Evolutionary conservation across 148 eudicot species (phyloP).

Genomic region (Nepenthes mirabilis): DNA sequence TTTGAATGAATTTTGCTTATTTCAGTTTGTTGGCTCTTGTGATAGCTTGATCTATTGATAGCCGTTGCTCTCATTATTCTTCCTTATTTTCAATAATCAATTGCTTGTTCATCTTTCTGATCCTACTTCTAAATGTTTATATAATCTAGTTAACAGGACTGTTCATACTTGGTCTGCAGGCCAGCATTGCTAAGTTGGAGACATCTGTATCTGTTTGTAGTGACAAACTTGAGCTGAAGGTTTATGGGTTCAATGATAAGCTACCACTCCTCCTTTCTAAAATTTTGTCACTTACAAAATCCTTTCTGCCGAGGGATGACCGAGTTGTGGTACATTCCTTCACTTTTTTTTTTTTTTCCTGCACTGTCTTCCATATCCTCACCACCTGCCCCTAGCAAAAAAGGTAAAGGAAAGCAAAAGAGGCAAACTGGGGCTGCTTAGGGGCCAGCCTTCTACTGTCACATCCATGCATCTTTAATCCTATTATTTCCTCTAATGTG

Average conservation of each 20-base stretch:
- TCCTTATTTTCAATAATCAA: constrained; percentile 1
- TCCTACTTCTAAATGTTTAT: not conserved
- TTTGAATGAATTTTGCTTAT: too few relatives aligned
- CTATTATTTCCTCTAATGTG: too few relatives aligned
- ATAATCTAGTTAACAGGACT: not conserved
- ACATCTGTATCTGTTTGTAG: constrained; percentile 73
- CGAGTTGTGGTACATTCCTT: constrained; percentile 63
- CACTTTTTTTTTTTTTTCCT: not conserved
- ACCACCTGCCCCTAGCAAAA: too few relatives aligned
- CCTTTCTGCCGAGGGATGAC: constrained; percentile 65
- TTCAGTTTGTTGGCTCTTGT: too few relatives aligned
- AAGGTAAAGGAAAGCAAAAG: too few relatives aligned
- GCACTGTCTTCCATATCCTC: not conserved
- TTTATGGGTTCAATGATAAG: constrained; percentile 90
- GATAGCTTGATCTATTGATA: too few relatives aligned
- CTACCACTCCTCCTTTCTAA: constrained; percentile 72
- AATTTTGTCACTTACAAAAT: constrained; percentile 52
- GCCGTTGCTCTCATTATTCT: too few relatives aligned
- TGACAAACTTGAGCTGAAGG: constrained; percentile 84
- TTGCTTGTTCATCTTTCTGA: not conserved
- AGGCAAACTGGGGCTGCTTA: not conserved
- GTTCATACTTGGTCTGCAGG: constrained; percentile 36
- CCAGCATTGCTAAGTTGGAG: constrained; percentile 88
- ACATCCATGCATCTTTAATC: not conserved
- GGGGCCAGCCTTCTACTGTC: not conserved